Conservation (phyloP, 2,329 filamentous ascomycete species). For the Trichoderma atroviride region DNA sequence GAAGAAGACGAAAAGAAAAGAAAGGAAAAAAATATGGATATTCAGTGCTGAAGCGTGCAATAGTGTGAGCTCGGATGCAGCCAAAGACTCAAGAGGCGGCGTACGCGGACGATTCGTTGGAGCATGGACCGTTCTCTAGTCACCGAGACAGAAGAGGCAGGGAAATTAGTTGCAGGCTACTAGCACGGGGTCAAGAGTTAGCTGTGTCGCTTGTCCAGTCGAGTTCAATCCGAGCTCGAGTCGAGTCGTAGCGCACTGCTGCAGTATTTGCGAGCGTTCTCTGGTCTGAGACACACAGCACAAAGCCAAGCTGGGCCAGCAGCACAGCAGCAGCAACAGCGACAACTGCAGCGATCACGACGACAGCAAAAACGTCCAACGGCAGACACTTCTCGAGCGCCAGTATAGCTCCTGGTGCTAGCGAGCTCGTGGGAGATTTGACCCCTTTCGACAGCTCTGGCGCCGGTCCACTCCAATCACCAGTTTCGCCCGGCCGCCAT, state of each 20-base stretch:
- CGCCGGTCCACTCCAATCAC: conserved; percentile 19
- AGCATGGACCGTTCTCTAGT: conserved; percentile 14
- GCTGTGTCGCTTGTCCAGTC: conserved; percentile 1
- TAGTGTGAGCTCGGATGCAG: conserved; percentile 14
- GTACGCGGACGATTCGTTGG: neutral
- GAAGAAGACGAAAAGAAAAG: neutral
- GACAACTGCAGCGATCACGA: neutral
- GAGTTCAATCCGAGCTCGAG: neutral
- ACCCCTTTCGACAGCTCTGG: conserved; percentile 19
- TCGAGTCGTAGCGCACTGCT: neutral
- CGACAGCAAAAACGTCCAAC: neutral
- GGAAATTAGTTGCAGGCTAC: conserved; percentile 16
- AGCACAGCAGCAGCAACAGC: neutral
- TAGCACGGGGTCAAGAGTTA: conserved; percentile 14
- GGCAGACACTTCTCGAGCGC: neutral
- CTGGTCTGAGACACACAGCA: neutral
- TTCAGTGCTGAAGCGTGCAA: conserved; percentile 1
- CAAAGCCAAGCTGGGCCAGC: neutral
- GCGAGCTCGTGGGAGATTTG: conserved; percentile 18
- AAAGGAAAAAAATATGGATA: neutral
- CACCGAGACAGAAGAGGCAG: neutral
- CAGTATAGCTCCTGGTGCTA: neutral
- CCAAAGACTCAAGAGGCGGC: conserved; percentile 7
- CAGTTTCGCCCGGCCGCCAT: neutral
- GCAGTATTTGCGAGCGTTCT: neutral